Evolutionary conservation across 2,329 filamentous ascomycete genomes (phyloP).

Genomic region (Colletotrichum cuscutae): DNA sequence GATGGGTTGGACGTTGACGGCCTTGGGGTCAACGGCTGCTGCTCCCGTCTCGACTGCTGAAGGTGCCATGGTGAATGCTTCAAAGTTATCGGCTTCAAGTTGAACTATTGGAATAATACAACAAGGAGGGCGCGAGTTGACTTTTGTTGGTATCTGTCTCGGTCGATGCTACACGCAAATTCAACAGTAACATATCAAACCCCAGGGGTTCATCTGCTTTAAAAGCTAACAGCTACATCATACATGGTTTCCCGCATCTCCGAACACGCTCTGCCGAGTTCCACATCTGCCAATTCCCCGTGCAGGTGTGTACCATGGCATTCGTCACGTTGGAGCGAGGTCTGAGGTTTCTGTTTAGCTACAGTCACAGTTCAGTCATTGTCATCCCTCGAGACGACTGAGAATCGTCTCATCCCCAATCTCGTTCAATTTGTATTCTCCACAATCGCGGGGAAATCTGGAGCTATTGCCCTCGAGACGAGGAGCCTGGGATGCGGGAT

Average conservation of each 20-base stretch:
- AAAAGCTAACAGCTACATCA: neutral
- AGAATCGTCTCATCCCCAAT: neutral
- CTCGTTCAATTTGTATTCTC: neutral
- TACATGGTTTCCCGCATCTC: no score
- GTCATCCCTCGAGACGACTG: conserved; percentile 20
- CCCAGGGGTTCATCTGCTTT: neutral
- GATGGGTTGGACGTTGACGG: conserved; percentile 19
- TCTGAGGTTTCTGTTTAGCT: no score
- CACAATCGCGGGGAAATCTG: conserved; percentile 27
- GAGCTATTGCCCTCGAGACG: conserved; percentile 26
- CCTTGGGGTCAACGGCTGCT: neutral
- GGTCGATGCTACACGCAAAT: no score
- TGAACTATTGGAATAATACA: neutral
- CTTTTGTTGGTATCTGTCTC: no score
- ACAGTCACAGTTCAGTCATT: neutral
- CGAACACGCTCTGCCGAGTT: no score
- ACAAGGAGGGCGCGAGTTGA: no score
- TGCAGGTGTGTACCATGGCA: no score
- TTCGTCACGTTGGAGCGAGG: no score
- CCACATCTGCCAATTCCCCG: no score
- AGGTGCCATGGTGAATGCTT: conserved; percentile 6
- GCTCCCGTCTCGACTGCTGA: neutral
- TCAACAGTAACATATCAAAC: neutral
- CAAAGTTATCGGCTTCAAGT: neutral
- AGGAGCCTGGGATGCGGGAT: conserved; percentile 16